phyloP scores from a whole-genome alignment of 345 rosid species.

The Populus alba region DNA sequence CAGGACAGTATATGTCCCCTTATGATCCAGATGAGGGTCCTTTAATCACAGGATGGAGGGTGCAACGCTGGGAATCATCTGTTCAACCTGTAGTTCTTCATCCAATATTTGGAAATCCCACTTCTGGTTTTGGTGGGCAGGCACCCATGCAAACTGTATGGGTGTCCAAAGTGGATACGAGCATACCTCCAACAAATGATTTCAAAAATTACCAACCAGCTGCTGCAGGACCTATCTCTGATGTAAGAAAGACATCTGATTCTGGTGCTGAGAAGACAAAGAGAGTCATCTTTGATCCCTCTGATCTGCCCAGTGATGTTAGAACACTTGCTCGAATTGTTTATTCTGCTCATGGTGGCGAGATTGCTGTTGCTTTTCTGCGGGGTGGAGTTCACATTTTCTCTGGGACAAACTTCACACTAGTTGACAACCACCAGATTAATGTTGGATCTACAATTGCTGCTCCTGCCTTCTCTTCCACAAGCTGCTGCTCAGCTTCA shows the following conservation, averaged over 20 bases:
- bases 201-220: slow-evolving; percentile 58
- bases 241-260: slow-evolving; percentile 52
- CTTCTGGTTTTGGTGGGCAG: slow-evolving; percentile 91
- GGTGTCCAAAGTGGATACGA: slow-evolving; percentile 90
- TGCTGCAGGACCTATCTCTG: slow-evolving; percentile 50
- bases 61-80: slow-evolving; percentile 99
- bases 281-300: slow-evolving; percentile 87
- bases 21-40: slow-evolving; percentile 99
- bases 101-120: slow-evolving; percentile 93
- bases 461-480: slow-evolving; percentile 96
- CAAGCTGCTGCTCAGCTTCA: slow-evolving; percentile 98
- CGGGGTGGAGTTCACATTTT: slow-evolving; percentile 96
- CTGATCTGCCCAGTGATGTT: slow-evolving; percentile 95
- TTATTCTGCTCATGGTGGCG: slow-evolving; percentile 99
- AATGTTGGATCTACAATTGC: slow-evolving; percentile 96
- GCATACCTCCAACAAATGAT: slow-evolving; percentile 89
- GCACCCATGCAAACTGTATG: slow-evolving; percentile 96
- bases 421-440: slow-evolving; percentile 92
- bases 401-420: slow-evolving; percentile 88
- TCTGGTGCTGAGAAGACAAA: slow-evolving; percentile 54
- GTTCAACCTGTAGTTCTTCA: slow-evolving; percentile 96
- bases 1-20: slow-evolving; percentile 99
- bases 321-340: slow-evolving; percentile 90
- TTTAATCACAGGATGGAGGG: slow-evolving; percentile 98
- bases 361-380: slow-evolving; percentile 91